phyloP scores from a whole-genome alignment of 2,329 filamentous ascomycete genomes.

The Xylaria sp. region DNA sequence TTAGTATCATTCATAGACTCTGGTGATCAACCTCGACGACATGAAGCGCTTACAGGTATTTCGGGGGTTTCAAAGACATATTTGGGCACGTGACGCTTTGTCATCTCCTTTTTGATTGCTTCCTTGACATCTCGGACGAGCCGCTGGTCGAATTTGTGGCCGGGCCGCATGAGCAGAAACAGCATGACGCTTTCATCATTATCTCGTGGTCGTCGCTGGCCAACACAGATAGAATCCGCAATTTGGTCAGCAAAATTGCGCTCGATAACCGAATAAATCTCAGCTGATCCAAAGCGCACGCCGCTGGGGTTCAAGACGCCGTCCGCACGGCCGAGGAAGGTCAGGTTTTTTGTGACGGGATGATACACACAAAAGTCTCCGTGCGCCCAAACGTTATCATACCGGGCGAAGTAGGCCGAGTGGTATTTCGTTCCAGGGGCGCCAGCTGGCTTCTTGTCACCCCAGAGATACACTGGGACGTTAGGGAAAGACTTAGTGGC shows the following conservation, averaged over 20 bases:
- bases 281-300: conserved; percentile 80
- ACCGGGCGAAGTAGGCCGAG: conserved; percentile 70
- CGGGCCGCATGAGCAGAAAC: conserved; percentile 67
- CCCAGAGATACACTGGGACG: conserved; percentile 74
- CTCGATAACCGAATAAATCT: conserved; percentile 81
- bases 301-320: conserved; percentile 84
- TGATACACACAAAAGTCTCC: conserved; percentile 82
- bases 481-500: conserved; percentile 78
- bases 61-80: conserved; percentile 83
- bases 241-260: conserved; percentile 70
- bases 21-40: not conserved
- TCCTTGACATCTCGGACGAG: conserved; percentile 70
- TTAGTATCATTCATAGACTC: not conserved
- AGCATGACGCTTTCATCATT: conserved; percentile 65
- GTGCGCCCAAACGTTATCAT: conserved; percentile 79
- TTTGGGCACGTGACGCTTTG: conserved; percentile 78
- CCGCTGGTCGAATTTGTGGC: conserved; percentile 61
- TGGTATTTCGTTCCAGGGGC: conserved; percentile 67
- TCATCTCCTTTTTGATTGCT: conserved; percentile 73
- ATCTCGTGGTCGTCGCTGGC: conserved; percentile 72
- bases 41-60: conserved; percentile 71
- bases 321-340: conserved; percentile 77
- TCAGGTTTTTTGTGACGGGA: conserved; percentile 70
- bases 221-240: conserved; percentile 80
- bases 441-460: conserved; percentile 56